These are phyloP conservation scores for Silene vulgaris DNA, from an alignment of 179 eudicot species.

Conservation along the genomic window DNA sequence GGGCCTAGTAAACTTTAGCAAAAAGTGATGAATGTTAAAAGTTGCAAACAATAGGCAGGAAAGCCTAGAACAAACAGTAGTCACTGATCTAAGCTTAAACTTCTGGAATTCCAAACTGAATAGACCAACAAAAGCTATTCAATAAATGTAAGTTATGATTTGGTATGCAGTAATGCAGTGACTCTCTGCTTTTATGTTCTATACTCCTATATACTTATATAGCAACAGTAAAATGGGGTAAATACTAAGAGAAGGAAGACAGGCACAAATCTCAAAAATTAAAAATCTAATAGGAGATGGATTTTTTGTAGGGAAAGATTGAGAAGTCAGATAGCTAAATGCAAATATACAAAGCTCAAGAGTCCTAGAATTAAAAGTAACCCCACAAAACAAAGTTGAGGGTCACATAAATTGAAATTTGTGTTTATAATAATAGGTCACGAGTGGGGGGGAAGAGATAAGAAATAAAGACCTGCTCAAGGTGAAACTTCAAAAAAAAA, in stretches of 20 bases:
- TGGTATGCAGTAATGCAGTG: neutral
- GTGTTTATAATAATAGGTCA: conserved; percentile 29
- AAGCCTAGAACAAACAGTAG: conserved; percentile 15
- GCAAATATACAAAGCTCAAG: conserved; percentile 10
- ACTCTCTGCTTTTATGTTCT: conserved; percentile 9
- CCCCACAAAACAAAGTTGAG: conserved; percentile 26
- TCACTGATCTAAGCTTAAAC: conserved; percentile 20
- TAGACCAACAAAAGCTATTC: conserved; percentile 17
- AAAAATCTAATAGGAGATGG: conserved; percentile 20
- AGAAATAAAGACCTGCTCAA: conserved; percentile 24
- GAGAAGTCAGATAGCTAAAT: conserved; percentile 24
- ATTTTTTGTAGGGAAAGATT: conserved; percentile 25
- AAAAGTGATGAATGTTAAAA: conserved; percentile 21
- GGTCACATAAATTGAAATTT: conserved; percentile 7
- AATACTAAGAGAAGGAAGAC: conserved; percentile 5
- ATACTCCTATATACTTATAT: too few species aligned
- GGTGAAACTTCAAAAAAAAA: too few species aligned
- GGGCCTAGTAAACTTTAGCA: neutral
- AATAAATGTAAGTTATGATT: conserved; percentile 20
- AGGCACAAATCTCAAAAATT: conserved; percentile 28
- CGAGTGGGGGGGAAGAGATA: conserved; percentile 28
- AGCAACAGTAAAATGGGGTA: conserved; percentile 17
- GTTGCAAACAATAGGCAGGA: conserved; percentile 13
- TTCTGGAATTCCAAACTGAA: conserved; percentile 23
- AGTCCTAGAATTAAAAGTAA: conserved; percentile 22